phyloP scores from a whole-genome alignment of 2,329 filamentous ascomycete genomes.

The Lizonia empirigonia region DNA sequence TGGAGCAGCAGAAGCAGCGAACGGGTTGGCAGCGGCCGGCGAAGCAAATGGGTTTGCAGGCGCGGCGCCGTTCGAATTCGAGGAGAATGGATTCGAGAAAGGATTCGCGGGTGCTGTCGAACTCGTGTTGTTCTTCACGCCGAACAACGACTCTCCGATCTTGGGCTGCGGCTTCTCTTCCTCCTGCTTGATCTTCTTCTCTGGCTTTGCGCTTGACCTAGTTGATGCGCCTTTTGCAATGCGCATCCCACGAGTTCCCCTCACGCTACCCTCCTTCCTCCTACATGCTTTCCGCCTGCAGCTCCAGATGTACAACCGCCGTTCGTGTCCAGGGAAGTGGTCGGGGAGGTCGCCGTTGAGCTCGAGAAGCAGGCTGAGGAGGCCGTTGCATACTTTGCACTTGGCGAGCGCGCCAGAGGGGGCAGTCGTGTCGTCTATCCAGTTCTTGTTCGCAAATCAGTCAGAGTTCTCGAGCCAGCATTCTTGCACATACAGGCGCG shows the following conservation, averaged over 20 bases:
- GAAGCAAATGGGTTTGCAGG: conserved; percentile 63
- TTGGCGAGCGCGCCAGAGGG: conserved; percentile 78
- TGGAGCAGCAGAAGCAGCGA: conserved; percentile 42
- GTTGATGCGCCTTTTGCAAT: conserved; percentile 50
- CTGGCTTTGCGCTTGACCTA: conserved; percentile 24
- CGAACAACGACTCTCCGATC: conserved; percentile 73
- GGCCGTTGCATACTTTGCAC: conserved; percentile 84
- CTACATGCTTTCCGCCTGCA: conserved; percentile 80
- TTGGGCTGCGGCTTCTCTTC: conserved; percentile 51
- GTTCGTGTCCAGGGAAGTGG: conserved; percentile 82
- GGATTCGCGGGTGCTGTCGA: conserved; percentile 33
- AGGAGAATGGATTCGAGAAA: conserved; percentile 65
- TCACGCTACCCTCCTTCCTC: conserved; percentile 80
- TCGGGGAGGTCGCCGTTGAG: conserved; percentile 89
- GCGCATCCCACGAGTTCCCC: conserved; percentile 73
- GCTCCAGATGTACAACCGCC: conserved; percentile 83
- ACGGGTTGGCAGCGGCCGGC: conserved; percentile 31
- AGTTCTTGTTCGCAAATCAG: conserved; percentile 60
- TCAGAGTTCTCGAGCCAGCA: neutral
- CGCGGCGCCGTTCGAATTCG: conserved; percentile 43
- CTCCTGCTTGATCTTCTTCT: conserved; percentile 30
- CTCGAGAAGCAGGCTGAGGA: conserved; percentile 86
- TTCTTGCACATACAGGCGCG: conserved; percentile 69
- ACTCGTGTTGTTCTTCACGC: conserved; percentile 57
- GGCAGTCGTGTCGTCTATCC: conserved; percentile 74